phyloP scores from a whole-genome alignment of 148 eudicot species.

The Drosera capensis region DNA sequence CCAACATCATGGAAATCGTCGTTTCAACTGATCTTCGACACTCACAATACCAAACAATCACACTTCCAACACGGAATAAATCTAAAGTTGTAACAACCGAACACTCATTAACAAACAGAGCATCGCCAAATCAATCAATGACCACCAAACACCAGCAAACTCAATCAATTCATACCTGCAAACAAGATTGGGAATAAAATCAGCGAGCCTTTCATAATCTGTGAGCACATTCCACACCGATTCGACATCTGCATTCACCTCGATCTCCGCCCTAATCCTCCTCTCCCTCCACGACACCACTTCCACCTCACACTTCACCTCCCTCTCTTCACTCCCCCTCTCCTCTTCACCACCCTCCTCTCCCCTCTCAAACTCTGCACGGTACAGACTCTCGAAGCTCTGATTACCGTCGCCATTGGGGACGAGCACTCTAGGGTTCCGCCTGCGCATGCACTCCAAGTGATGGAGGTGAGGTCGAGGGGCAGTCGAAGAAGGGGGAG shows the following conservation, averaged over 20 bases:
- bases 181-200: slow-evolving; percentile 86
- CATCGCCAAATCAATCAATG: neutral
- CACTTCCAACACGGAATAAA: no score
- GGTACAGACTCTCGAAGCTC: slow-evolving; percentile 1
- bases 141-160: neutral
- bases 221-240: slow-evolving; percentile 88
- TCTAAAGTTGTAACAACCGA: no score
- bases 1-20: no score
- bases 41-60: no score
- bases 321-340: slow-evolving; percentile 36
- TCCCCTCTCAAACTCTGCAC: slow-evolving; percentile 10
- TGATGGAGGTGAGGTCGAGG: neutral
- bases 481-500: neutral
- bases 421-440: slow-evolving; percentile 12
- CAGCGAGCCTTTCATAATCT: slow-evolving; percentile 92
- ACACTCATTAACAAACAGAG: neutral
- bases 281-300: slow-evolving; percentile 96
- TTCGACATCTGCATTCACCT: slow-evolving; percentile 56
- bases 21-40: no score
- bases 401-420: neutral
- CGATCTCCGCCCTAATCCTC: slow-evolving; percentile 45
- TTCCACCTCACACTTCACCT: slow-evolving; percentile 70
- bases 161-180: slow-evolving; percentile 29
- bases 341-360: slow-evolving; percentile 19
- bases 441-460: slow-evolving; percentile 1